Percentiles rank a stretch among this genome's conserved stretches.
These are phyloP conservation scores for Pseudogymnoascus sp. DNA, from an alignment of 2,329 filamentous ascomycete genomes.

Conservation along the genomic window DNA sequence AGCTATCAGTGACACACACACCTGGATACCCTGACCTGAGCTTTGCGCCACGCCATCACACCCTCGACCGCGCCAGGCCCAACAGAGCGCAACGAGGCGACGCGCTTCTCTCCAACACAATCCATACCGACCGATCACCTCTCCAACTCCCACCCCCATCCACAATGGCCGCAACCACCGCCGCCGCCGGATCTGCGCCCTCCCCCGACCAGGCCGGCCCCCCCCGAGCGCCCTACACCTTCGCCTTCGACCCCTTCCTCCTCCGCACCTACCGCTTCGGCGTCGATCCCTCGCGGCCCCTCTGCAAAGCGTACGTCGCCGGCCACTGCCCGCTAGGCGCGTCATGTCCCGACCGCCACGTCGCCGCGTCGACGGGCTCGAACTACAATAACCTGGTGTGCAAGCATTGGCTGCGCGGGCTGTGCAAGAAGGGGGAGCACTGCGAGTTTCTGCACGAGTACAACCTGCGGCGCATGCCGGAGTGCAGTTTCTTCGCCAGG, in stretches of 20 bases:
- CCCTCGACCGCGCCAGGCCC: background rate
- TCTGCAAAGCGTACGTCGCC: constrained; percentile 78
- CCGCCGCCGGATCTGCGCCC: background rate
- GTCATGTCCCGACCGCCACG: constrained; percentile 77
- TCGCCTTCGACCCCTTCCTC: constrained; percentile 81
- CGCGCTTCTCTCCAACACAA: background rate
- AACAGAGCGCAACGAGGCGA: background rate
- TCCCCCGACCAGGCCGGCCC: constrained; percentile 25
- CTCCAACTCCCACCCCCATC: background rate
- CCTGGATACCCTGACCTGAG: background rate
- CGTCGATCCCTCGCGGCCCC: constrained; percentile 66
- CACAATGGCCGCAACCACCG: background rate
- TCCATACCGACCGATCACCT: background rate
- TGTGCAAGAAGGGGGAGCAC: constrained; percentile 94
- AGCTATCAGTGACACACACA: background rate
- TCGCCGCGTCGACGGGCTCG: constrained; percentile 30
- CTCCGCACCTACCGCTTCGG: constrained; percentile 76
- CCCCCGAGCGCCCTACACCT: constrained; percentile 54
- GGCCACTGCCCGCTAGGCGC: constrained; percentile 82
- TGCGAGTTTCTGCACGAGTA: constrained; percentile 99
- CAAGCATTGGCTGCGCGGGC: constrained; percentile 95
- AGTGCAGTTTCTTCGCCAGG: constrained; percentile 92
- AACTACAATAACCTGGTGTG: constrained; percentile 80
- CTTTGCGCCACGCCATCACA: background rate
- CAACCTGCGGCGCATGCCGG: constrained; percentile 95